These are phyloP conservation scores for Lodderomyces pseudojiufengensis DNA, from an alignment of 1,139 yeast genomes.

Conservation along the genomic window DNA sequence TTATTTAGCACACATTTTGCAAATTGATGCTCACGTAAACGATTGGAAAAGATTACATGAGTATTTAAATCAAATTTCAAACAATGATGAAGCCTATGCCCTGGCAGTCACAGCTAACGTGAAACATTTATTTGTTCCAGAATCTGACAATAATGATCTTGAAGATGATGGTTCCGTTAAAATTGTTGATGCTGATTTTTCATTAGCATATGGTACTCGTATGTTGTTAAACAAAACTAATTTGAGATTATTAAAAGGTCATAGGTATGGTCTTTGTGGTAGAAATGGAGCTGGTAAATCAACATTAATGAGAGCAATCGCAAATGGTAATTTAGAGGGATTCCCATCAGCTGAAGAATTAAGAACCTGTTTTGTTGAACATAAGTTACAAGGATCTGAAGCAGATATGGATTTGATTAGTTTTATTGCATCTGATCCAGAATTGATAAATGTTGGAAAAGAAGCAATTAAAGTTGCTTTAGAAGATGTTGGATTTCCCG, in stretches of 20 bases:
- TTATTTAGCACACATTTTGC: conserved; percentile 56
- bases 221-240: conserved; percentile 93
- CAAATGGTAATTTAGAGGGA: conserved; percentile 96
- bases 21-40: conserved; percentile 79
- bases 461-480: conserved; percentile 76
- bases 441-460: conserved; percentile 56
- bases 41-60: conserved; percentile 78
- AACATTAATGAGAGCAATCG: conserved; percentile 94
- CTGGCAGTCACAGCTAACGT: conserved; percentile 49
- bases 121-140: conserved; percentile 65
- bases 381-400: conserved; percentile 92
- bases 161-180: conserved; percentile 71
- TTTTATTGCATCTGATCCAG: conserved; percentile 90
- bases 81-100: conserved; percentile 28
- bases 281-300: conserved; percentile 99
- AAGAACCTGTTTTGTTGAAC: conserved; percentile 95
- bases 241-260: conserved; percentile 85
- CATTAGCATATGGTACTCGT: conserved; percentile 95
- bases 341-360: conserved; percentile 88
- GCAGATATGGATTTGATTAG: conserved; percentile 84
- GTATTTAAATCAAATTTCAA: conserved; percentile 33
- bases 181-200: conserved; percentile 90
- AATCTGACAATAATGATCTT: conserved; percentile 52
- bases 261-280: conserved; percentile 96
- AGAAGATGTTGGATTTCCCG: conserved; percentile 84